Conservation (phyloP, 352 stramenopile genomes). For the Thalassiosira pacifica region DNA sequence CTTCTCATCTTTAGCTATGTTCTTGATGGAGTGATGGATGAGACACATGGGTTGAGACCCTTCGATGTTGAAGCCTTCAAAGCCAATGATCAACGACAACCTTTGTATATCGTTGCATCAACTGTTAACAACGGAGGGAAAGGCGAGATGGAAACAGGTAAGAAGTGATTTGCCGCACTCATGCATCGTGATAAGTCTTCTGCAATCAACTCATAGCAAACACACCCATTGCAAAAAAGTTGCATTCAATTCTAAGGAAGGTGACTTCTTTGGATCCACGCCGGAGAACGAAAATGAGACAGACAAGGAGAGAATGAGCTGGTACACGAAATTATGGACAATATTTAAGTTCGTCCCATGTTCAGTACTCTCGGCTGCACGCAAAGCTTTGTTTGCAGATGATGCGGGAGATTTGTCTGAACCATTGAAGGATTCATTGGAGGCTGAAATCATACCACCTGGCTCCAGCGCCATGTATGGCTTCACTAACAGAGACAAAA, state of each 20-base stretch:
- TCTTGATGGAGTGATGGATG: constrained; percentile 72
- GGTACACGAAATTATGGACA: constrained; percentile 40
- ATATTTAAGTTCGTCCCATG: constrained; percentile 38
- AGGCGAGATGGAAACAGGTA: constrained; percentile 41
- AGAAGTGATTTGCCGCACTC: too few species aligned
- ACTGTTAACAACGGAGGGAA: constrained; percentile 52
- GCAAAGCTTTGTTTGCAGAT: constrained; percentile 18
- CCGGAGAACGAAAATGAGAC: constrained; percentile 21
- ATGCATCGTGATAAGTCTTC: too few species aligned
- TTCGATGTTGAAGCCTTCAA: constrained; percentile 79
- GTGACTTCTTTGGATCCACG: constrained; percentile 54
- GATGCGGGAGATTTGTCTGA: constrained; percentile 1
- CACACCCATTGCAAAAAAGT: constrained; percentile 41
- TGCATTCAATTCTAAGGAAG: constrained; percentile 56
- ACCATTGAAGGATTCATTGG: constrained; percentile 26
- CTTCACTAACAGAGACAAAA: constrained; percentile 44
- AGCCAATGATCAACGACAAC: constrained; percentile 69
- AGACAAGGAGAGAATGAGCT: constrained; percentile 9
- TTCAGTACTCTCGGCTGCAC: constrained; percentile 33
- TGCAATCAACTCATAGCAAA: background rate
- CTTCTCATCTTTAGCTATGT: constrained; percentile 40
- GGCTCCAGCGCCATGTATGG: constrained; percentile 61
- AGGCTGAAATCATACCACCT: constrained; percentile 30
- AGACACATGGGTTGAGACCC: constrained; percentile 67
- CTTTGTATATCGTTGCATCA: constrained; percentile 68